Base-by-base conservation (phyloP, 2,329 filamentous ascomycete genomes). In the Chaetomiaceae sp. region DNA sequence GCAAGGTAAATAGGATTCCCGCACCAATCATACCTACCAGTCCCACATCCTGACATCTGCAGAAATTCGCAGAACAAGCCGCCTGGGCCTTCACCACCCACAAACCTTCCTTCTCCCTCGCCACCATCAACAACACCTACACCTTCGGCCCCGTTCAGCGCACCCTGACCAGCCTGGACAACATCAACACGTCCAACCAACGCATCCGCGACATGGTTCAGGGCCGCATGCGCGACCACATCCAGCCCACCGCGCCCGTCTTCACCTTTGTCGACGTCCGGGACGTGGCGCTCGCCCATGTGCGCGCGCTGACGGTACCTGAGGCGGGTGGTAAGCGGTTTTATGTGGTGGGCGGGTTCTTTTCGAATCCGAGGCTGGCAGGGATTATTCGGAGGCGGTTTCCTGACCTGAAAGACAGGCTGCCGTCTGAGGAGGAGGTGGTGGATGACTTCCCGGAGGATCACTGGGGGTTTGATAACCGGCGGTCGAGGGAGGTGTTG, bases 151-250 rank as follows among this genome's bases (percentile, higher is more conserved):
- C 85, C 0, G 69, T 86, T 7, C 78, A 83, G 46, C 78, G 85
- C 60, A 82, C 83, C 59, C 74, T 90, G 2, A 78, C 83, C 56
- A 77, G 73, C 20, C 73, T 88, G 0, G 78, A 82, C n/a, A 72
- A 72, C 1, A 72, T 91, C 57, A 91, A 91, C 71, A 88, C 85
- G 1, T 88, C 85, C 14, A 91, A 90, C 66, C 77, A 83, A 60
- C 79, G 84, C 19, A 77, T 89, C 50, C 73, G 80, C 8, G 77
- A 85, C 56, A 70, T 88, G 47, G 75, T 85, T n/a, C 77, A 75
- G 6, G 87, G 87, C 1, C 78, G 80, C 55, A 78, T 73, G 65
- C 83, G 81, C 59, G 71, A 79, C 2, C 73, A 75, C 23, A 75
- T 87, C 9, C 74, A 79, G 0, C 74, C 81, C 0, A 86, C 82